Evolutionary conservation across 2,329 filamentous ascomycete species (phyloP).

Genomic region (Colletotrichum sp.): DNA sequence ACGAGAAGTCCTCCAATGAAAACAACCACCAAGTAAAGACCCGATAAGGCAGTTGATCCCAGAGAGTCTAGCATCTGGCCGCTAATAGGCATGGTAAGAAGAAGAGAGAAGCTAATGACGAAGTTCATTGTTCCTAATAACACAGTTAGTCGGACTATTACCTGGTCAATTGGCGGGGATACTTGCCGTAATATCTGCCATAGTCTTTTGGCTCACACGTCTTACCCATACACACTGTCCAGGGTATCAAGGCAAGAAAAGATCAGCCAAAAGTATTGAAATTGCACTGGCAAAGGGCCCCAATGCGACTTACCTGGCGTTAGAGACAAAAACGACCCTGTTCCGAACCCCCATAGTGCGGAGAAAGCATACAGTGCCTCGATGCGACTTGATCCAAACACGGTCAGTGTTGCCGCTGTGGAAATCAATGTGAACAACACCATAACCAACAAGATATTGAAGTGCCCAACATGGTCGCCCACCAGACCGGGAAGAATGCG

Average conservation of each 20-base stretch:
- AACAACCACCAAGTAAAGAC: constrained; percentile 48
- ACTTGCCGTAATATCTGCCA: constrained; percentile 23
- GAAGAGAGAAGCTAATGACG: constrained; percentile 47
- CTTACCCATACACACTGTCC: constrained; percentile 47
- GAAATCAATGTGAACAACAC: constrained; percentile 27
- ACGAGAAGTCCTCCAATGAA: constrained; percentile 35
- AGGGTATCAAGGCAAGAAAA: background rate
- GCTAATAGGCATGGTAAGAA: constrained; percentile 49
- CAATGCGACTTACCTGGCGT: constrained; percentile 29
- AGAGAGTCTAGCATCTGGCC: constrained; percentile 49
- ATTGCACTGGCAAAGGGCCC: background rate
- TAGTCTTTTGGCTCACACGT: constrained; percentile 51
- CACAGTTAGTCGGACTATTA: background rate
- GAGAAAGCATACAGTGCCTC: constrained; percentile 47
- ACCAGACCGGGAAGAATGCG: constrained; percentile 47
- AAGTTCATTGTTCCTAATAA: constrained; percentile 42
- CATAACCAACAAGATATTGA: constrained; percentile 44
- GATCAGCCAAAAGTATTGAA: background rate
- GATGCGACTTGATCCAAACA: constrained; percentile 43
- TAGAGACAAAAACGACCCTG: constrained; percentile 40
- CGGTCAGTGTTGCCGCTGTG: constrained; percentile 48
- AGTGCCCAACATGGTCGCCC: constrained; percentile 47
- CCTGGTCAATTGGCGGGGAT: background rate
- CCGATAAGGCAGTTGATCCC: constrained; percentile 46
- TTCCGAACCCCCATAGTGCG: constrained; percentile 52